Evolutionary conservation across 768 basidiomycete species (phyloP).

Genomic region (Lactifluus piperatus): DNA sequence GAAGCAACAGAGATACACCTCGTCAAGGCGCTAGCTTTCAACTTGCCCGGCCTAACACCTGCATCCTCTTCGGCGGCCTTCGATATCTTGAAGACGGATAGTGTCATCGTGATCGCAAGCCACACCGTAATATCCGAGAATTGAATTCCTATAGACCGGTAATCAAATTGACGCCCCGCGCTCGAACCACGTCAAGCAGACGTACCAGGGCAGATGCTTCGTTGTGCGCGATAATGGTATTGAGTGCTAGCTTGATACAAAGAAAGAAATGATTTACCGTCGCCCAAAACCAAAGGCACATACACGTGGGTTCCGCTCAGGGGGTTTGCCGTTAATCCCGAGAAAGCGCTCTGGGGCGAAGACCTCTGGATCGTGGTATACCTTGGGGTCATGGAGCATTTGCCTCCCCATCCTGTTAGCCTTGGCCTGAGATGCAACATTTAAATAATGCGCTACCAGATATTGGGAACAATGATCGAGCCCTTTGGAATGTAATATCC

Average conservation of each 20-base stretch:
- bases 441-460: conserved; percentile 22
- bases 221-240: background rate
- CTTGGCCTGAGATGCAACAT: background rate
- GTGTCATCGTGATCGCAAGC: conserved; percentile 5
- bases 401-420: conserved; percentile 19
- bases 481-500: conserved; percentile 25
- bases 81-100: conserved; percentile 1
- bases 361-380: conserved; percentile 22
- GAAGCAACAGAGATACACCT: background rate
- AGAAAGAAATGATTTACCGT: background rate
- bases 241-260: background rate
- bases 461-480: conserved; percentile 26
- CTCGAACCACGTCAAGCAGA: background rate
- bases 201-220: conserved; percentile 7
- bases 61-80: background rate
- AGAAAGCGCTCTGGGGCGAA: conserved; percentile 27
- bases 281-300: conserved; percentile 11
- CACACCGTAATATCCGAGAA: conserved; percentile 7
- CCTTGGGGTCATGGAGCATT: conserved; percentile 24
- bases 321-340: background rate
- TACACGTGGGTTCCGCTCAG: conserved; percentile 5
- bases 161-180: background rate
- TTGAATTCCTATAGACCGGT: background rate
- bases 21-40: background rate
- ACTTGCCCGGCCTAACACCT: background rate